Evolutionary conservation across 2,329 filamentous ascomycete species (phyloP).

Genomic region (Zasmidium cellare): DNA sequence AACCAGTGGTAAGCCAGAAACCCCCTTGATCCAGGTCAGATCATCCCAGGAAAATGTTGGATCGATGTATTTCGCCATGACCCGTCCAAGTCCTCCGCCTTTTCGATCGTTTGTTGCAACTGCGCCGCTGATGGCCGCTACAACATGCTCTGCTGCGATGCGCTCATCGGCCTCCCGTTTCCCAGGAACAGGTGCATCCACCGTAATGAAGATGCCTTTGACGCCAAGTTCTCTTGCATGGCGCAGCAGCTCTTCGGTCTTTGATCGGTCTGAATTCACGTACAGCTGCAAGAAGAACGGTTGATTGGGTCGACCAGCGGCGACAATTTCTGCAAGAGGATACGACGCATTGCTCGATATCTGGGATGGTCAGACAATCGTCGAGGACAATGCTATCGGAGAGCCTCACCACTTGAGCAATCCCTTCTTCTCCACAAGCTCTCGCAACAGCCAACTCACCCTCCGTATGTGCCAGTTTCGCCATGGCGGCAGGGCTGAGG

Average conservation of each 20-base stretch:
- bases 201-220: conserved; percentile 59
- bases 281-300: conserved; percentile 62
- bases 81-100: conserved; percentile 51
- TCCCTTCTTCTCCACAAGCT: conserved; percentile 19
- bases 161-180: conserved; percentile 54
- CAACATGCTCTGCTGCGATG: conserved; percentile 45
- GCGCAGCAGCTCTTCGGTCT: conserved; percentile 53
- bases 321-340: conserved; percentile 33
- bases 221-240: conserved; percentile 47
- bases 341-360: conserved; percentile 35
- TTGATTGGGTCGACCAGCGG: conserved; percentile 26
- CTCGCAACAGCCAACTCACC: conserved; percentile 34
- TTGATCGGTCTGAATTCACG: conserved; percentile 56
- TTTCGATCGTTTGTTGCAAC: conserved; percentile 51
- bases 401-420: conserved; percentile 19
- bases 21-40: conserved; percentile 39
- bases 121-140: conserved; percentile 51
- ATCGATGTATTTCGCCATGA: conserved; percentile 59
- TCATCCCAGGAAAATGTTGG: conserved; percentile 53
- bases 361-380: neutral
- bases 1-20: conserved; percentile 27
- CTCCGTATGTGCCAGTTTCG: conserved; percentile 32
- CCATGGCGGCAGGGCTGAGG: conserved; percentile 36
- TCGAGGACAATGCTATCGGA: no score
- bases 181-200: conserved; percentile 58